Base-by-base conservation (phyloP, 208 protist genomes). In the Polymyxa betae region DNA sequence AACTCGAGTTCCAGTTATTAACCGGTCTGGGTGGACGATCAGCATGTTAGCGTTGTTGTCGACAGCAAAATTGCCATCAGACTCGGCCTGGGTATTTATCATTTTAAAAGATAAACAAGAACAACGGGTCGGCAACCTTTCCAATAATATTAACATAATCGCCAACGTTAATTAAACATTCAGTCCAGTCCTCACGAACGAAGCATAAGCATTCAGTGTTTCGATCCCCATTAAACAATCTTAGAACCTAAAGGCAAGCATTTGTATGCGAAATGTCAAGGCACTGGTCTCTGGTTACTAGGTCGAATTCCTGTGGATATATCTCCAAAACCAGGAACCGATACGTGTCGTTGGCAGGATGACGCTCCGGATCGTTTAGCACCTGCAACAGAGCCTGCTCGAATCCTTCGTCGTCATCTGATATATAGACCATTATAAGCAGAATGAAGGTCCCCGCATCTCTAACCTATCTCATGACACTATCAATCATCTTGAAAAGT, bases 1-100 rank as follows among this genome's bases (percentile, higher is more conserved):
- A 20, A 89, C 88, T 5, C 88, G 88, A 12, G 88, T 72, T 1
- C 88, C 88, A 38, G 88, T 72, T 54, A 89, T 43, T 12, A 89
- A 45, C 44, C 46, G 5, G 52, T 89, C 35, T 45, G 88, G 88
- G n/a, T 89, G 88, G 16, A 89, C 46, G 38, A 89, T 89, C 12
- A 89, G 5, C 12, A 89, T 32, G 35, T 68, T 68, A 29, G 5
- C 10, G 12, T 68, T 29, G n/a, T 89, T 68, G n/a, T 89, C 88
- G 29, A 89, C 88, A 45, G 77, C 88, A n/a, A 38, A 89, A 12
- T 88, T 32, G 77, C 77, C 77, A 88, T 66, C 54, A 29, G 54
- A 66, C 54, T 29, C 54, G 20, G 54, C 54, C 54, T 66, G 54
- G 20, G 20, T 16, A n/a, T n/a, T n/a, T n/a, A n/a, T n/a, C n/a